Percentiles rank a stretch among this genome's conserved stretches.
These are phyloP conservation scores for Picea glauca DNA, from an alignment of 75 land plant species.

Conservation along the genomic window DNA sequence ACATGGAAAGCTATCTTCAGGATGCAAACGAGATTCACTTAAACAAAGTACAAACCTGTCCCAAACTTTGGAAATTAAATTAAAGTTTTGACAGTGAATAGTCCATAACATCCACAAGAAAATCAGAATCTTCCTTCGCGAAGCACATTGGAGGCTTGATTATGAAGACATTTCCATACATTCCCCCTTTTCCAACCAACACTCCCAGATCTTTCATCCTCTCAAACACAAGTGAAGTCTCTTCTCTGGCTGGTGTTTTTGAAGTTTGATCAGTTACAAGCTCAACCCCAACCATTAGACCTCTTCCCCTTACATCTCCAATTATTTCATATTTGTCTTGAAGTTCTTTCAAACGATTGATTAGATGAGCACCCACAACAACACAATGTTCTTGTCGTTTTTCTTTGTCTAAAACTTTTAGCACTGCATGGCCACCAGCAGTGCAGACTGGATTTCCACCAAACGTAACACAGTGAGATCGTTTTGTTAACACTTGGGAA, in stretches of 20 bases:
- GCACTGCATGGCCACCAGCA: slow-evolving; percentile 44
- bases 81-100: slow-evolving; percentile 69
- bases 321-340: slow-evolving; percentile 83
- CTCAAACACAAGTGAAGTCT: background rate
- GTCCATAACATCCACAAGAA: slow-evolving; percentile 93
- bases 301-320: slow-evolving; percentile 95
- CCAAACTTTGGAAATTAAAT: slow-evolving; percentile 14
- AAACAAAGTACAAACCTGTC: background rate
- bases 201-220: slow-evolving; percentile 92
- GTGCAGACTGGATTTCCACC: too few species aligned
- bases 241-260: slow-evolving; percentile 34
- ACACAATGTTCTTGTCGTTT: slow-evolving; percentile 84
- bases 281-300: slow-evolving; percentile 95
- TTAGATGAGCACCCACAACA: slow-evolving; percentile 13
- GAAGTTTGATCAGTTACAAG: slow-evolving; percentile 73
- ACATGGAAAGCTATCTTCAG: too few species aligned
- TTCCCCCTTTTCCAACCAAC: slow-evolving; percentile 87
- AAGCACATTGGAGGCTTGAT: slow-evolving; percentile 97
- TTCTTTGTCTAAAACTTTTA: slow-evolving; percentile 83
- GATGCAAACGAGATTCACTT: background rate
- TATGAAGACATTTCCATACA: slow-evolving; percentile 90
- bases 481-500: too few species aligned
- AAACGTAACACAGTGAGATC: too few species aligned
- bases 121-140: slow-evolving; percentile 91
- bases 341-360: slow-evolving; percentile 54